Percentiles rank a stretch among this genome's conserved stretches.
phyloP scores from a whole-genome alignment of 345 rosid species.

The Diplotaxis tenuifolia region DNA sequence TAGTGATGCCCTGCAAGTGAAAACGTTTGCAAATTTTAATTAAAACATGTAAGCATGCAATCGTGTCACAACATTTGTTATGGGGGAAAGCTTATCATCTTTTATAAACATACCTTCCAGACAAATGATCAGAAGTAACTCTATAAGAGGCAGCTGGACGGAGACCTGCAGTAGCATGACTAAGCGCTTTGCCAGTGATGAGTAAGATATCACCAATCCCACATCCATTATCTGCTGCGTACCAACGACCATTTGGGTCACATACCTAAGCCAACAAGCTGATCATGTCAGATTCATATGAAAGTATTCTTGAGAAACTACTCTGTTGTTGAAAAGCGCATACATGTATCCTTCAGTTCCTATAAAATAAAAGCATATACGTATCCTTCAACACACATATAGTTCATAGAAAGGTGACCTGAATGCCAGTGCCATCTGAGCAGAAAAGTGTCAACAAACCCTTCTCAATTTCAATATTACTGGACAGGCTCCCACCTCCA shows the following conservation, averaged over 20 bases:
- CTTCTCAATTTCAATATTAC: slow-evolving; percentile 81
- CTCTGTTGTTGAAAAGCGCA: background rate
- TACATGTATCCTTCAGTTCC: background rate
- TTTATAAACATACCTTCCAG: slow-evolving; percentile 58
- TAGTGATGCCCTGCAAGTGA: slow-evolving; percentile 63
- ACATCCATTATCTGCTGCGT: slow-evolving; percentile 77
- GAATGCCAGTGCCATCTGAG: slow-evolving; percentile 74
- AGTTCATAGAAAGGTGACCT: slow-evolving; percentile 48
- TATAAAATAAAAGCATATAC: background rate
- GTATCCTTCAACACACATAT: slow-evolving; percentile 13
- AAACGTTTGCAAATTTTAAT: background rate
- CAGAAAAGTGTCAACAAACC: slow-evolving; percentile 84
- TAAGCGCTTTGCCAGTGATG: slow-evolving; percentile 28
- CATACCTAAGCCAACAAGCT: slow-evolving; percentile 61
- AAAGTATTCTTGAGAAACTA: slow-evolving; percentile 11
- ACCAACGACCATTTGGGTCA: slow-evolving; percentile 97
- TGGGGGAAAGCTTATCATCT: slow-evolving; percentile 8
- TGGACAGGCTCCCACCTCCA: slow-evolving; percentile 62
- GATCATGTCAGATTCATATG: slow-evolving; percentile 14
- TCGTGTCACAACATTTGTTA: slow-evolving; percentile 5
- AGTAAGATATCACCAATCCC: slow-evolving; percentile 76
- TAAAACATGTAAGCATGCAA: slow-evolving; percentile 8
- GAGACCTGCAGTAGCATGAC: slow-evolving; percentile 72
- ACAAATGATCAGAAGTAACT: slow-evolving; percentile 52
- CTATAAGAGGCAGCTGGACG: slow-evolving; percentile 82